Evolutionary conservation across 108 stramenopile genomes (phyloP).

Genomic region (Skeletonema tropicum): DNA sequence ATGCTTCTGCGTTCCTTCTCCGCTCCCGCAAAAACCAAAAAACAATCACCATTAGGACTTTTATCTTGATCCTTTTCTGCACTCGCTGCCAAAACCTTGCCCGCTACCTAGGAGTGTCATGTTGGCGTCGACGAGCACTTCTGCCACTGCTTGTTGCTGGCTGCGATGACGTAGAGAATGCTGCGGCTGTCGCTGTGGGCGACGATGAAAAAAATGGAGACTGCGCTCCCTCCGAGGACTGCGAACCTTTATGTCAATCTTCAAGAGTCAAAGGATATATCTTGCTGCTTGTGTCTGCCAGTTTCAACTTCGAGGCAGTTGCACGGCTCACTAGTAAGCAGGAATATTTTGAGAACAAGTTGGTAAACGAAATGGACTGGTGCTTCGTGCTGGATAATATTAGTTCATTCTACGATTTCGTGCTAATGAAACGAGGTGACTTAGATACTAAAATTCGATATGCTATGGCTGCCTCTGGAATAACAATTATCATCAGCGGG

Average conservation of each 20-base stretch:
- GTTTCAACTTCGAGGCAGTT: conserved; percentile 59
- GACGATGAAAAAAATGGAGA: not conserved
- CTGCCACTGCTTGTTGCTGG: conserved; percentile 2
- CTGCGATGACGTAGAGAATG: not conserved
- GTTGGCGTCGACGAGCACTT: not conserved
- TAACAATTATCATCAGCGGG: conserved; percentile 49
- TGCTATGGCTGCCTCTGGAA: conserved; percentile 49
- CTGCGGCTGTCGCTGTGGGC: not conserved
- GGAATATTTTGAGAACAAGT: conserved; percentile 13
- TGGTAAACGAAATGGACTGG: conserved; percentile 17
- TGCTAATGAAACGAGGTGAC: not conserved
- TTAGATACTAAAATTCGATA: conserved; percentile 23
- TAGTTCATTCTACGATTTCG: not conserved
- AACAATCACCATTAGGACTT: no score
- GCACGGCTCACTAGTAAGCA: conserved; percentile 1
- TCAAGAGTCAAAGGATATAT: conserved; percentile 74
- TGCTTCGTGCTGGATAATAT: conserved; percentile 28
- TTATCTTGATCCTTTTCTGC: no score
- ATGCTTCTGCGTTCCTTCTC: no score
- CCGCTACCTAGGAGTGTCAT: no score
- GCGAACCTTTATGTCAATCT: conserved; percentile 39
- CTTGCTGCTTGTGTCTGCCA: conserved; percentile 55
- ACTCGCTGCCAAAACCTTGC: no score
- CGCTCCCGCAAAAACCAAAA: no score
- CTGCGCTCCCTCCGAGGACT: no score